Evolutionary conservation across 1,284 basidiomycete genomes (phyloP).

Genomic region (Trametes sp.): DNA sequence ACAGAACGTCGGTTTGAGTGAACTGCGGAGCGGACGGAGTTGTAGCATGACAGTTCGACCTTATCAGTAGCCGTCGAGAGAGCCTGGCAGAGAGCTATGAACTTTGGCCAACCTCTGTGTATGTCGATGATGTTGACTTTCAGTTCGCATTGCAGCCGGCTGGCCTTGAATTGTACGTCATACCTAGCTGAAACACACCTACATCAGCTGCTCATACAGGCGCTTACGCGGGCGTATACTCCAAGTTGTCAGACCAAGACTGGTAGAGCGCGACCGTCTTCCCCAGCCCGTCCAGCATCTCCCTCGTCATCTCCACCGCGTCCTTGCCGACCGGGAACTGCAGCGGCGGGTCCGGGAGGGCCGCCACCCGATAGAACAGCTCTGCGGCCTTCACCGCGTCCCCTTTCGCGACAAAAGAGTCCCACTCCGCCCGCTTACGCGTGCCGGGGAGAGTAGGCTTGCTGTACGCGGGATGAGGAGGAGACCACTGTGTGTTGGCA

Average conservation of each 20-base stretch:
- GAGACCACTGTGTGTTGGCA: background rate
- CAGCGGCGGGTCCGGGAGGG: constrained; percentile 25
- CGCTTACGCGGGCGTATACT: background rate
- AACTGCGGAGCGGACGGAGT: no score
- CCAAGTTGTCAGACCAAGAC: background rate
- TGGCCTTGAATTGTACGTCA: no score
- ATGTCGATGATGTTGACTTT: no score
- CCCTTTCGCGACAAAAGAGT: background rate
- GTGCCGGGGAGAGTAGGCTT: background rate
- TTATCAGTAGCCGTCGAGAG: no score
- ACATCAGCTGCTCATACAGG: no score
- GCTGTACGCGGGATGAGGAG: constrained; percentile 23
- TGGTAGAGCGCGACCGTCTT: background rate
- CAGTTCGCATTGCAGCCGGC: no score
- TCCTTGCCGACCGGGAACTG: constrained; percentile 24
- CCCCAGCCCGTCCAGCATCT: background rate
- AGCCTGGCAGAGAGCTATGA: no score
- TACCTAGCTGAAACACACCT: no score
- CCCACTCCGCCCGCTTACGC: background rate
- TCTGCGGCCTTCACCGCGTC: constrained; percentile 18
- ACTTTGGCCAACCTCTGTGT: no score
- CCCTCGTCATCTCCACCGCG: background rate
- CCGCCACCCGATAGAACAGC: constrained; percentile 22
- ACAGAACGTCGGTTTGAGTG: no score
- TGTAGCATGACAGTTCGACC: no score